A percentile compares a stretch with the other conserved stretches of the same genome.
phyloP scores from a whole-genome alignment of 495 filamentous ascomycete genomes.

The Chaetomium tenue region DNA sequence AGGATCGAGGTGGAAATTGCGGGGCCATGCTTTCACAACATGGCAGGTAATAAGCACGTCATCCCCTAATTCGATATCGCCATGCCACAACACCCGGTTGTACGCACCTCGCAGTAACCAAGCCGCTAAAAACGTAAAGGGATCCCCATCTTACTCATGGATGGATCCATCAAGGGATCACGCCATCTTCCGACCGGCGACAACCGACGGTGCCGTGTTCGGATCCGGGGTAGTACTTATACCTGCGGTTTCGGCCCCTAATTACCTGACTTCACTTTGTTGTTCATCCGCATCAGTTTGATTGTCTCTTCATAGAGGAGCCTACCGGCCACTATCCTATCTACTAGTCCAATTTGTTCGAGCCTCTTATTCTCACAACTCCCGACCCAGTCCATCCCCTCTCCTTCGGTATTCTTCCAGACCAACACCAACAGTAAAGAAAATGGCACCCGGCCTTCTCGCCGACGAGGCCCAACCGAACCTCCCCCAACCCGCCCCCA shows the following conservation, averaged over 20 bases:
- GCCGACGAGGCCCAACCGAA: conserved; percentile 29
- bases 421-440: neutral
- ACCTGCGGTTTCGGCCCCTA: neutral
- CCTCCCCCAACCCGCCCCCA: neutral
- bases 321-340: neutral
- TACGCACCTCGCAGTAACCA: neutral
- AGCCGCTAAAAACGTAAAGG: neutral
- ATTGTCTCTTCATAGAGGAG: no score
- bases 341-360: neutral
- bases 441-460: conserved; percentile 40
- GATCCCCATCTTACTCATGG: neutral
- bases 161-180: conserved; percentile 3
- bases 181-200: neutral
- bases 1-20: conserved; percentile 14
- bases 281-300: neutral
- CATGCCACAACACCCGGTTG: conserved; percentile 17
- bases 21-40: conserved; percentile 24
- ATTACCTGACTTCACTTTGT: neutral
- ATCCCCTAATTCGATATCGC: conserved; percentile 27
- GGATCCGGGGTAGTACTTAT: neutral
- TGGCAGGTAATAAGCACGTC: conserved; percentile 28
- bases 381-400: no score
- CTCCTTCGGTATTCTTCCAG: neutral
- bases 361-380: neutral
- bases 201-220: neutral